phyloP scores from a whole-genome alignment of 169 alveolate genomes.

The Plasmodium malariae region DNA sequence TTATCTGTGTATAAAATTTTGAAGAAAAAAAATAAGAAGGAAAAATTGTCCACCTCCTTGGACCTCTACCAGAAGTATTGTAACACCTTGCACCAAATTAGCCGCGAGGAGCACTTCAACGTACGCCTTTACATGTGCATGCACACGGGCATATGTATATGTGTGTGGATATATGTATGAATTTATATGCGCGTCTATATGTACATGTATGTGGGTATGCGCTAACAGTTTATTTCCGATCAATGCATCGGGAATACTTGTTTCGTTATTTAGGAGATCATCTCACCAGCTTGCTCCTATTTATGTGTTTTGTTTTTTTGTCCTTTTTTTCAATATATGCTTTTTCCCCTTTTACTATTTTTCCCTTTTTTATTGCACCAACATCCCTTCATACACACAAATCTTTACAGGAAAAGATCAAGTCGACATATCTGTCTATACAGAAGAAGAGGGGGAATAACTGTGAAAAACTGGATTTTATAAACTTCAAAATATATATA shows the following conservation, averaged over 20 bases:
- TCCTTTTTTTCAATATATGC: neutral
- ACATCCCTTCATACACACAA: too few species aligned
- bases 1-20: constrained; percentile 88
- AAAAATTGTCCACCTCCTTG: constrained; percentile 75
- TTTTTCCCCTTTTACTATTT: neutral
- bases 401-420: constrained; percentile 54
- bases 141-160: neutral
- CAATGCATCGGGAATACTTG: too few species aligned
- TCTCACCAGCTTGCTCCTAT: too few species aligned
- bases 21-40: constrained; percentile 88
- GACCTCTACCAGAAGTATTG: constrained; percentile 83
- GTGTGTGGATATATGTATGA: neutral
- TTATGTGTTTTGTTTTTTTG: neutral
- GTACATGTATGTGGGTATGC: neutral
- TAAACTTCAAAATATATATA: constrained; percentile 56
- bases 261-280: too few species aligned
- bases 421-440: constrained; percentile 41
- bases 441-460: constrained; percentile 59
- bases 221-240: too few species aligned
- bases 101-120: constrained; percentile 58
- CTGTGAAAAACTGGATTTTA: constrained; percentile 39
- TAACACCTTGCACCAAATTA: constrained; percentile 76
- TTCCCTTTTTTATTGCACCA: neutral
- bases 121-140: constrained; percentile 23
- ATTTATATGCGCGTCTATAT: neutral